A percentile compares a stretch with the other conserved stretches of the same genome.
These are phyloP conservation scores for Emergomyces orientalis DNA, from an alignment of 2,329 filamentous ascomycete species.

Conservation along the genomic window DNA sequence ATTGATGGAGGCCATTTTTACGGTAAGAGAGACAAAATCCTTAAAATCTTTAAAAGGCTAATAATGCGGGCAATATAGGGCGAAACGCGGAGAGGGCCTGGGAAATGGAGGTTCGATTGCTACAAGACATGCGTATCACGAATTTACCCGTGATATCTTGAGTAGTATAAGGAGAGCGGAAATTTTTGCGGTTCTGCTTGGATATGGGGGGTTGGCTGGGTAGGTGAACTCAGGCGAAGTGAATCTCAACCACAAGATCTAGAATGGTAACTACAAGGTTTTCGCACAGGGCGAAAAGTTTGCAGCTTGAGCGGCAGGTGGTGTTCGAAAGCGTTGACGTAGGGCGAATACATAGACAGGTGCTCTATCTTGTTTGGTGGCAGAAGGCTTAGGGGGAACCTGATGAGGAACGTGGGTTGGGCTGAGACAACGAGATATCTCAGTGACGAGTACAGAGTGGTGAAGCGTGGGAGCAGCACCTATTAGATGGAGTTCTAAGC, in stretches of 20 bases:
- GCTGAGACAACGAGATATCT: constrained; percentile 8
- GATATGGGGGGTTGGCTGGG: constrained; percentile 17
- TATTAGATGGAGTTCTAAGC: not conserved
- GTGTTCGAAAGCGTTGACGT: constrained; percentile 88
- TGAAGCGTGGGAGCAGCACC: not conserved
- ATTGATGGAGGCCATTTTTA: constrained; percentile 94
- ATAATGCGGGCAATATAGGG: constrained; percentile 22
- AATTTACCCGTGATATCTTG: constrained; percentile 6
- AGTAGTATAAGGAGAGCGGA: constrained; percentile 15
- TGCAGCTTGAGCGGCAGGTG: constrained; percentile 90
- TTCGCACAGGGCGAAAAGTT: constrained; percentile 91
- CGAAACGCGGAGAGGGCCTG: constrained; percentile 31
- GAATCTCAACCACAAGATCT: constrained; percentile 78
- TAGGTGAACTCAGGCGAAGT: constrained; percentile 25
- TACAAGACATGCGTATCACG: constrained; percentile 52
- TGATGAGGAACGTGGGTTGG: constrained; percentile 5
- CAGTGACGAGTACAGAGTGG: constrained; percentile 7
- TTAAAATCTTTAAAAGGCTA: constrained; percentile 25
- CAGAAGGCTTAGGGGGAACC: constrained; percentile 26
- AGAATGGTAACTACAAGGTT: constrained; percentile 82
- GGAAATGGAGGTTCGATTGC: constrained; percentile 37
- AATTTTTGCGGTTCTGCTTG: constrained; percentile 16
- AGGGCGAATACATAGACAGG: constrained; percentile 99
- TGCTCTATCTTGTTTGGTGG: constrained; percentile 29
- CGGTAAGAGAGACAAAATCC: constrained; percentile 31